Evolutionary conservation across 2,329 filamentous ascomycete species (phyloP).

Genomic region (Aquanectria penicillioides): DNA sequence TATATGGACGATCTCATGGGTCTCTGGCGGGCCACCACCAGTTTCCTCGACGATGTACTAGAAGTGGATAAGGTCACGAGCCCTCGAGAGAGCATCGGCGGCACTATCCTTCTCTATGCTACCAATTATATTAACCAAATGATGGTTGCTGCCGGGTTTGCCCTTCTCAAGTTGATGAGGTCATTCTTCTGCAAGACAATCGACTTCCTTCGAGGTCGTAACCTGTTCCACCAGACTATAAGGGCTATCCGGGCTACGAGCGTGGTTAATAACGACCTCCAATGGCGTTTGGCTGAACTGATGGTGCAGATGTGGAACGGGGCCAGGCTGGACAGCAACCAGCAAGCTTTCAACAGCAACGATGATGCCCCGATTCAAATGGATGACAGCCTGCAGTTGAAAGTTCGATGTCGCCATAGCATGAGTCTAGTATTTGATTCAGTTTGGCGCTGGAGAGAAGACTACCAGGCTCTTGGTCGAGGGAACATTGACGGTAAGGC

Average conservation of each 20-base stretch:
- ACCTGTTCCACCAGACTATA: slow-evolving; percentile 77
- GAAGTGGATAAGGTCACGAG: slow-evolving; percentile 61
- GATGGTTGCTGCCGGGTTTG: slow-evolving; percentile 83
- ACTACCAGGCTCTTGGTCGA: slow-evolving; percentile 77
- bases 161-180: slow-evolving; percentile 80
- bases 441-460: slow-evolving; percentile 86
- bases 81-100: slow-evolving; percentile 55
- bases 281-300: slow-evolving; percentile 83
- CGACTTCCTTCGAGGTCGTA: slow-evolving; percentile 73
- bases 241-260: slow-evolving; percentile 76
- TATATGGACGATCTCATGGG: slow-evolving; percentile 81
- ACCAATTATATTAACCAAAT: slow-evolving; percentile 86
- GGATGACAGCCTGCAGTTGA: slow-evolving; percentile 80
- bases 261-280: slow-evolving; percentile 80
- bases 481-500: slow-evolving; percentile 76
- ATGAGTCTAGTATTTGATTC: slow-evolving; percentile 88
- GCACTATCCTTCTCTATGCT: slow-evolving; percentile 70
- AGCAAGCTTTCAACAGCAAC: slow-evolving; percentile 58
- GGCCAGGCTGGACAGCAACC: slow-evolving; percentile 62
- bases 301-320: slow-evolving; percentile 89
- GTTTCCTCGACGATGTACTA: slow-evolving; percentile 74
- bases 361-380: slow-evolving; percentile 62
- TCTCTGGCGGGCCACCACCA: slow-evolving; percentile 76
- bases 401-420: slow-evolving; percentile 84
- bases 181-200: slow-evolving; percentile 80